Evolutionary conservation across 1,284 basidiomycete genomes (phyloP).

Genomic region (Ganoderma boninense): DNA sequence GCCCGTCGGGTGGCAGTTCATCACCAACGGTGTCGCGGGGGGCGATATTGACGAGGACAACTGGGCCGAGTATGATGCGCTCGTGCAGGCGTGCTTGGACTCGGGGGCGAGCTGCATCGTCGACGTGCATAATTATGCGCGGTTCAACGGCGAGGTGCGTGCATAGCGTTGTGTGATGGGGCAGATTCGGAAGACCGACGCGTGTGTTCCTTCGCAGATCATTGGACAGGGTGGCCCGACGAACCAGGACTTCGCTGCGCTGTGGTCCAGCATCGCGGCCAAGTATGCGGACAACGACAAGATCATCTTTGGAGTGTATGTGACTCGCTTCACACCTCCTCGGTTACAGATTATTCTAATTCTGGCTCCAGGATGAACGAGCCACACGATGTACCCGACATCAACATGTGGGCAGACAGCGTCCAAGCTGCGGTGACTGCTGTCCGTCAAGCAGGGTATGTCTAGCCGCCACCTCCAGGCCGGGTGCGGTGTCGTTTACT

Average conservation of each 20-base stretch:
- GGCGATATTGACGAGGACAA: conserved; percentile 54
- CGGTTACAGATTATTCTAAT: background rate
- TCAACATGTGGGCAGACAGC: conserved; percentile 52
- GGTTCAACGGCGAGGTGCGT: conserved; percentile 54
- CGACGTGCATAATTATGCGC: conserved; percentile 67
- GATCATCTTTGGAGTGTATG: conserved; percentile 62
- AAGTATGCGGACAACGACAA: conserved; percentile 58
- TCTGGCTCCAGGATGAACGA: conserved; percentile 57
- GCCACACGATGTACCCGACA: conserved; percentile 58
- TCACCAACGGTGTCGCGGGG: conserved; percentile 51
- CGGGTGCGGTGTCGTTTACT: background rate
- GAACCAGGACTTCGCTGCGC: conserved; percentile 59
- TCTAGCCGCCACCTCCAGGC: background rate
- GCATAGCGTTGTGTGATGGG: background rate
- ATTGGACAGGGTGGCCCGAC: conserved; percentile 69
- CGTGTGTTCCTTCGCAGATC: conserved; percentile 44
- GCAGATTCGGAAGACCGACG: background rate
- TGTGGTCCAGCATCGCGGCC: conserved; percentile 62
- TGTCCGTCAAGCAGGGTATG: conserved; percentile 57
- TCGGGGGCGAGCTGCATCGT: conserved; percentile 59
- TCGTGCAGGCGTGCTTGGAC: conserved; percentile 56
- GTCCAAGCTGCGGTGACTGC: conserved; percentile 65
- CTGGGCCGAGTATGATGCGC: conserved; percentile 57
- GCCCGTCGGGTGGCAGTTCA: conserved; percentile 66
- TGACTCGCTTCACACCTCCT: background rate